Base-by-base conservation (phyloP, 495 filamentous ascomycete species). In the Aspergillus baeticus region DNA sequence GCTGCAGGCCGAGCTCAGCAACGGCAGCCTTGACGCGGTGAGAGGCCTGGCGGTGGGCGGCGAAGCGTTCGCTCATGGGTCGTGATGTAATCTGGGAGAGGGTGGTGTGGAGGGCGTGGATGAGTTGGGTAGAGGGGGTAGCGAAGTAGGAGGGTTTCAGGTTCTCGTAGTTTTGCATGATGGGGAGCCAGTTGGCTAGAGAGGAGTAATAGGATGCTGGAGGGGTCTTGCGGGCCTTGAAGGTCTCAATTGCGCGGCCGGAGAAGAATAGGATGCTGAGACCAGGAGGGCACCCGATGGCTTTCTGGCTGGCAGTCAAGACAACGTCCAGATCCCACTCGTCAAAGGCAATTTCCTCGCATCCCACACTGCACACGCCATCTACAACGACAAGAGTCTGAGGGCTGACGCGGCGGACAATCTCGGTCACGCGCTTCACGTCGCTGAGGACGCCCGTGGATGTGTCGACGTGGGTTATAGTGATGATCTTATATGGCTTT, bases 101-200 rank as follows among this genome's bases (percentile, higher is more conserved):
- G n/a, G 92, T 86, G 18, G 94, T 97, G 78, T 98, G 90, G 38
- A 98, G 85, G 33, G 94, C 94, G 68, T 89, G 93, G 60, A 98
- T 80, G 37, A 98, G 85, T 74, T 98, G 94, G 6, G 94, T 96
- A 11, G 91, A 88, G 0, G 94, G 94, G 11, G 94, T 98, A 23
- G 94, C 94, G 69, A 98, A 98, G 78, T 98, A 98, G 11, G 91
- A 96, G 38, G 95, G 84, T 75, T 98, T 98, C 75, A 89, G 87
- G 62, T 89, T 90, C 77, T 98, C 94, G 76, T 98, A 98, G 70
- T 96, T 96, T 77, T 92, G 85, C 94, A 98, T 98, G 67, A 98
- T 95, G 48, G 93, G 94, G 36, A 93, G 79, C 94, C 94, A 98
- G 73, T 98, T 98, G 77, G 88, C 91, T 76, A 97, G 90, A 2